Base-by-base conservation (phyloP, 805 yeast species). In the Vanderwaltozyma yarrowii region DNA sequence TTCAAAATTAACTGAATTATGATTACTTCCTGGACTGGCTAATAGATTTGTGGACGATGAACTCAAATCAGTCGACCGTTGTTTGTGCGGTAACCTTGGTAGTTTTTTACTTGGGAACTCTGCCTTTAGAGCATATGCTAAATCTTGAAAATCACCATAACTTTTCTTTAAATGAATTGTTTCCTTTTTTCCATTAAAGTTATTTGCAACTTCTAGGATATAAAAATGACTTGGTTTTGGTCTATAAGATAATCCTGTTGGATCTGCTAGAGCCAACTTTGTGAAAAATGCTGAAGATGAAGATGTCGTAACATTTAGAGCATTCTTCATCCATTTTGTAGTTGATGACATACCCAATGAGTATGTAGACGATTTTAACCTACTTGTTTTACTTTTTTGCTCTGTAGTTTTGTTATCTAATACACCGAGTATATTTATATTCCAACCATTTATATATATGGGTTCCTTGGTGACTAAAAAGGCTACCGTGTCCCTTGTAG, bases 51-150 rank as follows among this genome's bases (percentile, higher is more conserved):
- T 21, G 6, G 23, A 21, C 6, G n/a, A n/a, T 28, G 30, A 28
- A 14, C n/a, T 28, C 16, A 17, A 18, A 23, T 21, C 33, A 16
- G 25, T 27, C 8, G 36, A 26, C 41, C 66, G 68, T 19, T 71
- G 69, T 50, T 74, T 77, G 26, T 64, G 66, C 0, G 92, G 92
- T 18, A 82, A 51, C 10, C 57, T 61, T 3, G 80, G 77, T 15
- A 81, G 57, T 11, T 71, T 73, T 39, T 76, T 73, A 0, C 89
- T 94, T 0, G 96, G 94, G 48, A 74, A 82, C 33, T 60, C 63
- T 29, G 63, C 61, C 42, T 67, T 70, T 38, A 87, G 58, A 13
- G 54, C 50, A 20, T 62, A 58, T 40, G 79, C 76, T 25, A 89
- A 62, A 7, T 60, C 62, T 41, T 67, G 69, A 56, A 89, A 89